These are phyloP conservation scores for Panellus pusillus DNA, from an alignment of 768 basidiomycete genomes.

Conservation along the genomic window DNA sequence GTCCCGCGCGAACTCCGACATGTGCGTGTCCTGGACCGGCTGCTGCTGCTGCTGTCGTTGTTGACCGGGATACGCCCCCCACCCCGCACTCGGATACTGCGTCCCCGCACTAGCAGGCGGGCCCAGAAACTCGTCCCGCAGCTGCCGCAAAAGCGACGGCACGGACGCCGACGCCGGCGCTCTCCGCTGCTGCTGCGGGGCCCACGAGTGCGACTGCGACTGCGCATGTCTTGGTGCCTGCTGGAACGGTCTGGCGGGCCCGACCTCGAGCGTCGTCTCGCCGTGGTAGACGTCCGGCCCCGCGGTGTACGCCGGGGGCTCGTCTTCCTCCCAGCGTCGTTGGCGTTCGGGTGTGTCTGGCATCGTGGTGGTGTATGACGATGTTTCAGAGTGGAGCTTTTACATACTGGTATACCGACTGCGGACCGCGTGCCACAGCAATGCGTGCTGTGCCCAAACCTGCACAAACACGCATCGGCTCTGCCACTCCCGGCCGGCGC, in stretches of 20 bases:
- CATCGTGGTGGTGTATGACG: too few species aligned
- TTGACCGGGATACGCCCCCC: slow-evolving; percentile 22
- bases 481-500: too few species aligned
- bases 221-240: slow-evolving; percentile 11
- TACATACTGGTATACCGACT: too few species aligned
- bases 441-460: too few species aligned
- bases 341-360: too few species aligned
- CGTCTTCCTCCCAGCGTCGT: too few species aligned
- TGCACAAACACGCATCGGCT: too few species aligned
- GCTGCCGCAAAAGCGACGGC: slow-evolving; percentile 18
- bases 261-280: slow-evolving; percentile 62
- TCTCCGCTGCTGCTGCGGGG: neutral
- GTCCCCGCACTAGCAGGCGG: too few species aligned
- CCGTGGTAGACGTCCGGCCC: slow-evolving; percentile 52
- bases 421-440: too few species aligned
- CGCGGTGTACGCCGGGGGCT: slow-evolving; percentile 71
- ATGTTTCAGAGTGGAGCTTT: too few species aligned
- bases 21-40: slow-evolving; percentile 7
- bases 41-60: slow-evolving; percentile 8
- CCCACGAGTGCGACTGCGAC: slow-evolving; percentile 12
- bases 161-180: neutral
- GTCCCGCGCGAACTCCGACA: slow-evolving; percentile 65
- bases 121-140: slow-evolving; percentile 16
- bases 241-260: slow-evolving; percentile 66
- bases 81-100: neutral